Evolutionary conservation across 225 moss, liverwort and hornwort species (phyloP).

Genomic region (Marchantia polymorpha): DNA sequence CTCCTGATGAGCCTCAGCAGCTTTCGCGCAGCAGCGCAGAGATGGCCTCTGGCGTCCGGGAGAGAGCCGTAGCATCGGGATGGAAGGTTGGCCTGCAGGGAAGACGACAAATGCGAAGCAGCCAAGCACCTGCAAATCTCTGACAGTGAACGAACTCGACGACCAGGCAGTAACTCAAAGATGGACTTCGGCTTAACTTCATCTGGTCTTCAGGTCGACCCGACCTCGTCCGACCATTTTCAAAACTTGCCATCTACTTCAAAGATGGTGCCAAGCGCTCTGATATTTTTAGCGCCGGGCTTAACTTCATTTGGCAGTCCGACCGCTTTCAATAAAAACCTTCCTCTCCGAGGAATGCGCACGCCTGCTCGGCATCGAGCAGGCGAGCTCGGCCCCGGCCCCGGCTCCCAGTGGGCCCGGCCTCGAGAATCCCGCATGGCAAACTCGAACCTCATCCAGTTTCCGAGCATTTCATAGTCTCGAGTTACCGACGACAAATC

Average conservation of each 20-base stretch:
- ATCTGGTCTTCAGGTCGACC: not conserved
- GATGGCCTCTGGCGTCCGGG: not conserved
- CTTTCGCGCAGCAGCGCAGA: not conserved
- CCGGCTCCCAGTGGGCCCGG: no score
- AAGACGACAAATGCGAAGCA: not conserved
- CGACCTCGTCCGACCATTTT: not conserved
- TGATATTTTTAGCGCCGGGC: no score
- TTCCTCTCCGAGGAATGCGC: no score
- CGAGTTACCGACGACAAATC: no score
- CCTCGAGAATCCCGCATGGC: no score
- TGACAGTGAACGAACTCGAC: not conserved
- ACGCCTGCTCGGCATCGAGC: no score
- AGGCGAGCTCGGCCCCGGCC: no score
- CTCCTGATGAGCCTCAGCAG: not conserved
- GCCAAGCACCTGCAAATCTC: not conserved
- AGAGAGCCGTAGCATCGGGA: constrained; percentile 10
- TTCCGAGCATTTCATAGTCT: no score
- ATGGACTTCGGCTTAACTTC: not conserved
- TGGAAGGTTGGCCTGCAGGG: not conserved
- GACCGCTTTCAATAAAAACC: no score
- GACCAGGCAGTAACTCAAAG: not conserved
- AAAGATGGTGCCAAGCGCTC: no score
- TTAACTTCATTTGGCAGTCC: no score
- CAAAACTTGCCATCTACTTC: not conserved
- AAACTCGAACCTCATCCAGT: no score